These are phyloP conservation scores for Exophiala sp. DNA, from an alignment of 2,329 filamentous ascomycete species.

Conservation along the genomic window DNA sequence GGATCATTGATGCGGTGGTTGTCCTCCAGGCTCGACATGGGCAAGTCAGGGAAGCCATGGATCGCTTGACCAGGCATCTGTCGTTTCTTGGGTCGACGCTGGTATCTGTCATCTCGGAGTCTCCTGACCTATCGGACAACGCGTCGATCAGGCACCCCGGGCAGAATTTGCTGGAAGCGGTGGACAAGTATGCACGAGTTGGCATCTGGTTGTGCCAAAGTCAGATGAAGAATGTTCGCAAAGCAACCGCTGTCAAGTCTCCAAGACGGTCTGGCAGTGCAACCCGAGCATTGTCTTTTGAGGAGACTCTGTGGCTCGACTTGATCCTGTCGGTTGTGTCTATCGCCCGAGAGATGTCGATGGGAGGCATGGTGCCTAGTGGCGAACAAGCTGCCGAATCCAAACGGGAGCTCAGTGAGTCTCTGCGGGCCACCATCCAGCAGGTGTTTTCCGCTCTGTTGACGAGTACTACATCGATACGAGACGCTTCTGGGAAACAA, in stretches of 20 bases:
- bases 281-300: constrained; percentile 49
- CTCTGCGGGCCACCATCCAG: constrained; percentile 75
- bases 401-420: constrained; percentile 49
- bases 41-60: constrained; percentile 74
- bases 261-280: constrained; percentile 44
- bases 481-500: constrained; percentile 31
- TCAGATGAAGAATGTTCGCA: constrained; percentile 52
- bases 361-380: constrained; percentile 14
- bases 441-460: constrained; percentile 84
- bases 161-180: constrained; percentile 65
- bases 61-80: constrained; percentile 73
- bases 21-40: constrained; percentile 86
- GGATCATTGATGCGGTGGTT: constrained; percentile 87
- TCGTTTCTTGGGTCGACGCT: constrained; percentile 72
- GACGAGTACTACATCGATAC: constrained; percentile 57
- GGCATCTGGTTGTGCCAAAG: constrained; percentile 94
- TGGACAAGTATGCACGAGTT: constrained; percentile 86
- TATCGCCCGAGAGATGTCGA: constrained; percentile 58
- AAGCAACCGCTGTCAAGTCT: constrained; percentile 33
- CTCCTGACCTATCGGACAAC: constrained; percentile 48
- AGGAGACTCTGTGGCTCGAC: constrained; percentile 62
- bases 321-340: constrained; percentile 58
- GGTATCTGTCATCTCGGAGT: constrained; percentile 35
- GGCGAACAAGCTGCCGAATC: background rate
- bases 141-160: constrained; percentile 59